Evolutionary conservation across 306 rosid species (phyloP).

Genomic region (Rubus parviflorus): DNA sequence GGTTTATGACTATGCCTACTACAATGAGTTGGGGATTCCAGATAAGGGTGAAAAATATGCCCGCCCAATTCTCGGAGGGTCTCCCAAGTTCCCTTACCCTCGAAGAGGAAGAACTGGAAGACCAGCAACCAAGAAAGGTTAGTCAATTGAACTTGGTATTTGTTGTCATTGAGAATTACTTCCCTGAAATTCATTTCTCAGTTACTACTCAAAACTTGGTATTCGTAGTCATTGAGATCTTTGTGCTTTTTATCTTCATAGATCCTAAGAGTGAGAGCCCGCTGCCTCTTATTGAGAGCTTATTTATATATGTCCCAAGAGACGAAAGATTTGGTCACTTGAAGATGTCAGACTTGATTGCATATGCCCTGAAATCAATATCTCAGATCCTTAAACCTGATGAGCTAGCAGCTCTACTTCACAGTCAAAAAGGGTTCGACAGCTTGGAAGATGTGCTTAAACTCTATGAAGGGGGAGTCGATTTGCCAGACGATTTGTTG

Average conservation of each 20-base stretch:
- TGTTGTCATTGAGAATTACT: neutral
- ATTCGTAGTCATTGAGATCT: neutral
- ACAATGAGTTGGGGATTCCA: conserved; percentile 66
- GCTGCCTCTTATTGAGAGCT: conserved; percentile 43
- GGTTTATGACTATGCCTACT: conserved; percentile 72
- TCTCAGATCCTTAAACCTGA: conserved; percentile 63
- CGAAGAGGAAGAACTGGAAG: conserved; percentile 82
- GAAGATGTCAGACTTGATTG: conserved; percentile 78
- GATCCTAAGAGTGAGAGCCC: conserved; percentile 62
- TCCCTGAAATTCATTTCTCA: too few relatives aligned
- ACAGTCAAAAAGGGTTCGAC: conserved; percentile 58
- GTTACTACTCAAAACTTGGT: neutral
- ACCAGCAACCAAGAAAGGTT: conserved; percentile 51
- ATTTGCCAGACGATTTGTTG: conserved; percentile 46
- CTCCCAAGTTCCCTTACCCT: conserved; percentile 73
- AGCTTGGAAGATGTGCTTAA: conserved; percentile 55
- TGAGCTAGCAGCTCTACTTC: conserved; percentile 53
- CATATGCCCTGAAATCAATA: conserved; percentile 60
- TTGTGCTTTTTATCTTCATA: conserved; percentile 27
- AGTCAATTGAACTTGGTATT: neutral
- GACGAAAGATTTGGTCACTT: conserved; percentile 81
- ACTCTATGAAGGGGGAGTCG: conserved; percentile 73
- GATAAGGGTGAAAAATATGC: conserved; percentile 43
- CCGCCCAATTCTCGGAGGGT: conserved; percentile 85
- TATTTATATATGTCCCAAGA: conserved; percentile 78